These are phyloP conservation scores for Ophiostoma sp. DNA, from an alignment of 2,329 filamentous ascomycete species.

Conservation along the genomic window DNA sequence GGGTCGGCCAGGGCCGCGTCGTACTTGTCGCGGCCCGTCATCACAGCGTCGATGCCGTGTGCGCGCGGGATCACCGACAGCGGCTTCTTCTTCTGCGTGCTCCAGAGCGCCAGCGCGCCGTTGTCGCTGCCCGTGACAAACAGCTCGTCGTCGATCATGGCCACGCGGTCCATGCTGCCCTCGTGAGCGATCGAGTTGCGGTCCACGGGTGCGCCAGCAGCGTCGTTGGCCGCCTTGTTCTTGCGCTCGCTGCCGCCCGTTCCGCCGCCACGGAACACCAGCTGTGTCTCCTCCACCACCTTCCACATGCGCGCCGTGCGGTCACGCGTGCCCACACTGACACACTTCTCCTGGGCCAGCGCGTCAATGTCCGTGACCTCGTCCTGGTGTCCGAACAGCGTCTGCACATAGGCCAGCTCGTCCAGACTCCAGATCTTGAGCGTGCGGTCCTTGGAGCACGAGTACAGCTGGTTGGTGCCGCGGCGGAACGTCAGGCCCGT, in stretches of 20 bases:
- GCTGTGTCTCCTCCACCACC: slow-evolving; percentile 87
- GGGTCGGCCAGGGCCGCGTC: slow-evolving; percentile 35
- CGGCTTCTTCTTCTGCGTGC: slow-evolving; percentile 88
- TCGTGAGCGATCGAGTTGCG: slow-evolving; percentile 48
- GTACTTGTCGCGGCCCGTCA: slow-evolving; percentile 53
- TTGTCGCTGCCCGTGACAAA: slow-evolving; percentile 95
- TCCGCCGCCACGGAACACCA: slow-evolving; percentile 86
- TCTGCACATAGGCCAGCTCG: slow-evolving; percentile 90
- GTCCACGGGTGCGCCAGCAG: slow-evolving; percentile 36
- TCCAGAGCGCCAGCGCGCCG: slow-evolving; percentile 81
- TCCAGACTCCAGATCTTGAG: slow-evolving; percentile 94
- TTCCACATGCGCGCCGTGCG: slow-evolving; percentile 93
- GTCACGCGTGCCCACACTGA: slow-evolving; percentile 86
- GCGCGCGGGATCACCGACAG: slow-evolving; percentile 73
- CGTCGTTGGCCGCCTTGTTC: slow-evolving; percentile 30
- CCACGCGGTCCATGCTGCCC: slow-evolving; percentile 86
- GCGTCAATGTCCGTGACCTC: slow-evolving; percentile 79
- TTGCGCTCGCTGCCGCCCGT: slow-evolving; percentile 36
- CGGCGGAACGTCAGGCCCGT: slow-evolving; percentile 79
- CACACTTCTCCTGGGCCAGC: slow-evolving; percentile 77
- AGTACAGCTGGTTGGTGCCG: slow-evolving; percentile 88
- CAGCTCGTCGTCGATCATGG: slow-evolving; percentile 79
- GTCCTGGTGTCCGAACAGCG: slow-evolving; percentile 93
- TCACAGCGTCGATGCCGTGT: slow-evolving; percentile 74
- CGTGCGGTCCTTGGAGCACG: slow-evolving; percentile 81